Conservation (phyloP, 768 basidiomycete genomes). For the Panellus pusillus region DNA sequence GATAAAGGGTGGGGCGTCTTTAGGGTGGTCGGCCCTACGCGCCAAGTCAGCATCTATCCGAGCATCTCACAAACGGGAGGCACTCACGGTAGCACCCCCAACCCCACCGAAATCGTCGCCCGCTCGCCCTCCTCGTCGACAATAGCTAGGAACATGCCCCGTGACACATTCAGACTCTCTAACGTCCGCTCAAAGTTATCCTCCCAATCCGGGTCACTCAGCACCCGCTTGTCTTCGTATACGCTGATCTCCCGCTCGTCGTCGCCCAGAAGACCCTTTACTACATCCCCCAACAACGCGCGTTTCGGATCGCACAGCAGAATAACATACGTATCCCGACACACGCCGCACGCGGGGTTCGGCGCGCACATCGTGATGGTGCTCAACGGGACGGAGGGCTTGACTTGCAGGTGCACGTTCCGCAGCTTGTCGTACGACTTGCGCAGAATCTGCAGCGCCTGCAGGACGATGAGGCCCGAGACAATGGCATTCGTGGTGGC, state of each 20-base stretch:
- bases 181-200: constrained; percentile 84
- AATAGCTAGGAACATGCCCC: constrained; percentile 87
- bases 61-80: neutral
- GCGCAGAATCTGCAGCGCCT: constrained; percentile 82
- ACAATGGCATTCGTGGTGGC: constrained; percentile 99
- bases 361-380: constrained; percentile 66
- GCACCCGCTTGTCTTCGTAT: constrained; percentile 81
- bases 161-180: constrained; percentile 73
- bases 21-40: constrained; percentile 55
- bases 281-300: constrained; percentile 69
- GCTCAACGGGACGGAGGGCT: constrained; percentile 76
- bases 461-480: constrained; percentile 91
- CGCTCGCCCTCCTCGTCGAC: constrained; percentile 84
- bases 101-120: constrained; percentile 68
- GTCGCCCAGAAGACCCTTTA: constrained; percentile 64
- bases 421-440: constrained; percentile 60
- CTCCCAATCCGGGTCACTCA: constrained; percentile 93
- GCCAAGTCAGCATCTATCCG: neutral
- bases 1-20: constrained; percentile 53
- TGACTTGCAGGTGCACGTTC: constrained; percentile 79
- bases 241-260: constrained; percentile 70
- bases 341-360: constrained; percentile 79
- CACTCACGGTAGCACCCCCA: constrained; percentile 73
- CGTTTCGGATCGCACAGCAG: constrained; percentile 72
- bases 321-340: constrained; percentile 78